These are phyloP conservation scores for Globisporangium recalcitrans DNA, from an alignment of 352 stramenopile genomes.

Conservation along the genomic window DNA sequence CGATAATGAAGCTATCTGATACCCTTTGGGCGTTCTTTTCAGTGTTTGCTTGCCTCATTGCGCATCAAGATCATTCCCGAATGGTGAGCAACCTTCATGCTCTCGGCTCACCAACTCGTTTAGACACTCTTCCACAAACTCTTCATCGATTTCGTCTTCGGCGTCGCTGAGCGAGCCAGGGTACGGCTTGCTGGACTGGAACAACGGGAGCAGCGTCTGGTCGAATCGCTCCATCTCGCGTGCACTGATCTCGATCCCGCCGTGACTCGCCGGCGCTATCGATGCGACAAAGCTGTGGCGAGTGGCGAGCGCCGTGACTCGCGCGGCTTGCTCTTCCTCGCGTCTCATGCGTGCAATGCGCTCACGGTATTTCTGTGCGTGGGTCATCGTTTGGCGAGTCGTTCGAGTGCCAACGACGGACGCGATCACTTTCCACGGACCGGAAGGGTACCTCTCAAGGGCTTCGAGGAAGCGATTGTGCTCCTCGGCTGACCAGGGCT, in stretches of 20 bases:
- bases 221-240: constrained; percentile 16
- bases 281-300: no score
- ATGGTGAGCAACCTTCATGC: not conserved
- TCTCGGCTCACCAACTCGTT: not conserved
- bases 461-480: constrained; percentile 33
- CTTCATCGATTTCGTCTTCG: not conserved
- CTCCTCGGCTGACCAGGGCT: constrained; percentile 31
- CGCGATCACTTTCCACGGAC: constrained; percentile 27
- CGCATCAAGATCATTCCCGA: not conserved
- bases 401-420: constrained; percentile 23
- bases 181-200: constrained; percentile 4
- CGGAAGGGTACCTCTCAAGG: constrained; percentile 26
- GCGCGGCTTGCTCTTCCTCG: constrained; percentile 9
- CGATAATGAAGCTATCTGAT: no score
- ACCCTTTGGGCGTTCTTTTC: no score
- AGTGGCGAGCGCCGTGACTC: not conserved
- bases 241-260: not conserved
- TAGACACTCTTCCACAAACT: constrained; percentile 1
- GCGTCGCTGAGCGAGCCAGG: not conserved
- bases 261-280: constrained; percentile 7
- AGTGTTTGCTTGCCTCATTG: no score
- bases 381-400: constrained; percentile 29
- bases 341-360: constrained; percentile 29
- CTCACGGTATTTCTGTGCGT: constrained; percentile 38
- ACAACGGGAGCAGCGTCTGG: constrained; percentile 22